These are phyloP conservation scores for Daedaleopsis sinensis DNA, from an alignment of 768 basidiomycete genomes.

Conservation along the genomic window DNA sequence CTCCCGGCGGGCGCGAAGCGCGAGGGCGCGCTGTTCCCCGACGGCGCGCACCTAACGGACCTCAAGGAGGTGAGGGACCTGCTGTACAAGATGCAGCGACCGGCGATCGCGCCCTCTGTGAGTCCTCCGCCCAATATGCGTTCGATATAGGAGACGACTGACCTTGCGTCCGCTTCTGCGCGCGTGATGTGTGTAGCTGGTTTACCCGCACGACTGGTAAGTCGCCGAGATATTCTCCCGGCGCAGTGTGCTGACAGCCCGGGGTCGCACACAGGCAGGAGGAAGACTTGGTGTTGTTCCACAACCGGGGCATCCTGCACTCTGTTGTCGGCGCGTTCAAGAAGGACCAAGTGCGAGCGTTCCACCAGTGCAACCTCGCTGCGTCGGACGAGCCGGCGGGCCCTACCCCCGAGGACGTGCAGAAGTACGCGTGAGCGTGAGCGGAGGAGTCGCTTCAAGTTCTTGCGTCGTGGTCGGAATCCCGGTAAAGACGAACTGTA, in stretches of 20 bases:
- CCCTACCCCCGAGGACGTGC: conserved; percentile 67
- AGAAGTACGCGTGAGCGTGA: conserved; percentile 57
- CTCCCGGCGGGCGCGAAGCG: conserved; percentile 62
- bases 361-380: conserved; percentile 88
- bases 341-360: conserved; percentile 67
- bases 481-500: no score
- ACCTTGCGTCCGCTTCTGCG: not conserved
- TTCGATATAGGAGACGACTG: conserved; percentile 9
- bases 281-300: conserved; percentile 84
- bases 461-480: no score
- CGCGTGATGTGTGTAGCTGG: conserved; percentile 46
- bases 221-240: conserved; percentile 7
- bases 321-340: conserved; percentile 78
- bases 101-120: conserved; percentile 83
- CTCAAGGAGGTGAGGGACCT: conserved; percentile 71
- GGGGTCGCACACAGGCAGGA: conserved; percentile 40
- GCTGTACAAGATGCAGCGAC: conserved; percentile 86
- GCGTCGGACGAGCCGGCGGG: conserved; percentile 73
- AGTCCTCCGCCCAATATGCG: conserved; percentile 27
- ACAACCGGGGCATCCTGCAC: conserved; percentile 83
- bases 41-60: conserved; percentile 77
- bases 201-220: conserved; percentile 90
- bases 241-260: not conserved
- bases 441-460: no score
- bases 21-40: conserved; percentile 76